These are phyloP conservation scores for Ophiostoma sp. DNA, from an alignment of 2,329 filamentous ascomycete species.

Conservation along the genomic window DNA sequence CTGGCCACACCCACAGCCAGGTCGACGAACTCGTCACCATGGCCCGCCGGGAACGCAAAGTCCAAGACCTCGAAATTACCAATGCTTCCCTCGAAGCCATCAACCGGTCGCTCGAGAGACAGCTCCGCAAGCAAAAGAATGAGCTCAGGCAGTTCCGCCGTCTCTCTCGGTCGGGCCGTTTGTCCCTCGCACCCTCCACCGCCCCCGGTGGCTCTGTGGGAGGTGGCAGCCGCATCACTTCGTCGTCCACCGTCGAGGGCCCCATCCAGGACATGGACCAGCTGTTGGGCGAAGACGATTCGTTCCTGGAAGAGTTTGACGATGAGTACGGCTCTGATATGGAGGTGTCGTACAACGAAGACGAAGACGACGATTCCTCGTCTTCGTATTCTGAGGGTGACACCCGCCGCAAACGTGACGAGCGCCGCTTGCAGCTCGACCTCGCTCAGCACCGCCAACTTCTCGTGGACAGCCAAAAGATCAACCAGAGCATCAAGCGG, in stretches of 20 bases:
- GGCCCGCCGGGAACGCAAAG: constrained; percentile 87
- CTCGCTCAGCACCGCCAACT: constrained; percentile 86
- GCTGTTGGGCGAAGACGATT: constrained; percentile 46
- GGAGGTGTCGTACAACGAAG: constrained; percentile 34
- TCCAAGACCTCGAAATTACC: constrained; percentile 93
- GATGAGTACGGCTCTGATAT: constrained; percentile 39
- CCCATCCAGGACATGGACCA: constrained; percentile 45
- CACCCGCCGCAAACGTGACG: constrained; percentile 64
- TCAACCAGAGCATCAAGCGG: constrained; percentile 89
- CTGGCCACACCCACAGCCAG: constrained; percentile 54
- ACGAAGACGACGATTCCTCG: constrained; percentile 34
- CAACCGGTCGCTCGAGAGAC: constrained; percentile 86
- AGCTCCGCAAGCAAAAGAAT: constrained; percentile 85
- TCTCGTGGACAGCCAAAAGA: constrained; percentile 85
- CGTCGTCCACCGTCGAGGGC: constrained; percentile 46
- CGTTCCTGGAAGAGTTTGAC: constrained; percentile 31
- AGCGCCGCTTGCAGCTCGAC: constrained; percentile 80
- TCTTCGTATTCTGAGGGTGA: constrained; percentile 42
- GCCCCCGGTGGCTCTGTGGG: background rate
- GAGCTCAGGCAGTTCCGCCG: constrained; percentile 84
- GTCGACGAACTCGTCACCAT: constrained; percentile 80
- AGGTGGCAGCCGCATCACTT: constrained; percentile 45
- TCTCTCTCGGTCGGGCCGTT: constrained; percentile 75
- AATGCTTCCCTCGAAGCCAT: constrained; percentile 95
- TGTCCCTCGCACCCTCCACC: constrained; percentile 52